Base-by-base conservation (phyloP, 2,329 filamentous ascomycete genomes). In the Hymenoscyphus scutula region DNA sequence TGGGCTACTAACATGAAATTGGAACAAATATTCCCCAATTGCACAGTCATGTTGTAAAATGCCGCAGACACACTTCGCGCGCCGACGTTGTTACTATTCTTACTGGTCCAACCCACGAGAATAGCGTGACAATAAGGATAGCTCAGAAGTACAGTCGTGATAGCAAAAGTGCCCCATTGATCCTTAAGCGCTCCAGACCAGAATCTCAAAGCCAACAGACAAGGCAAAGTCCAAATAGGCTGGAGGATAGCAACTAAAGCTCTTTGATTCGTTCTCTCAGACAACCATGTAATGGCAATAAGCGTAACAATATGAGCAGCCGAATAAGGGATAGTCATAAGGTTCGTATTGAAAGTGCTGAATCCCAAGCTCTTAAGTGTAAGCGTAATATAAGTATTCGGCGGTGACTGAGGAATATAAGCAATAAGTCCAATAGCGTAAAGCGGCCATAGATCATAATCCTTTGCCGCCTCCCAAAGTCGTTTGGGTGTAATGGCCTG, bases 81-180 rank as follows among this genome's bases (percentile, higher is more conserved):
- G 8, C 86, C 79, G 11, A 89, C 85, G 1, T 82, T 81, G 64
- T 87, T 86, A 2, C 84, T 81, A 69, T 89, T 89, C 61, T 83
- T 78, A 2, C 77, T 79, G 64, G 77, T 78, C 79, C 80, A 82
- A 19, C 72, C 78, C 2, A 70, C 69, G 29, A 69, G 65, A 53
- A 72, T 73, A 29, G 71, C 71, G 37, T 73, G 72, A 48, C 70
- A 72, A 61, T 73, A 71, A 1, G 70, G 70, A 29, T 71, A 71
- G 0, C 65, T 67, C 19, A 72, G 67, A 1, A 72, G 60, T 3
- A 69, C 71, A 5, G 70, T 76, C 8, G 72, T 70, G 5, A 78
- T 64, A 0, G 73, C 75, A 60, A 76, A 79, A 2, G 74, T 70
- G 3, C 73, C 70, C 77, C 77, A 79, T 17, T 69, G 66, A 48